These are phyloP conservation scores for Roridomyces roridus DNA, from an alignment of 768 basidiomycete species.

Conservation along the genomic window DNA sequence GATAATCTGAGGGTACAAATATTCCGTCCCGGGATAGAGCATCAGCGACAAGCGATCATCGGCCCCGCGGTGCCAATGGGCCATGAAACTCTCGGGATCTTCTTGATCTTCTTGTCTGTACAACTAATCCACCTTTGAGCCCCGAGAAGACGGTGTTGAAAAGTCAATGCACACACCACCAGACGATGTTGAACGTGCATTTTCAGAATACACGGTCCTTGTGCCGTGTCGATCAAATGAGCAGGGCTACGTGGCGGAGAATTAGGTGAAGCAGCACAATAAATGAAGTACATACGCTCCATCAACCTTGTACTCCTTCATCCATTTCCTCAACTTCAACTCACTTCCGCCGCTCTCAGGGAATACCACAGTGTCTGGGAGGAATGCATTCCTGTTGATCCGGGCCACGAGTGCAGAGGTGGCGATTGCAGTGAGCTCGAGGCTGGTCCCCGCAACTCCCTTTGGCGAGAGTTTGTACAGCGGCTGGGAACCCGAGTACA, in stretches of 20 bases:
- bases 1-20: slow-evolving; percentile 21
- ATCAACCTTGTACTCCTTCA: slow-evolving; percentile 7
- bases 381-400: slow-evolving; percentile 5
- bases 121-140: too few relatives aligned
- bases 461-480: slow-evolving; percentile 11
- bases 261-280: too few relatives aligned
- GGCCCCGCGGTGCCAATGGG: slow-evolving; percentile 10
- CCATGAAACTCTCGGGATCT: slow-evolving; percentile 12
- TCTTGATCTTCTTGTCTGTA: slow-evolving; percentile 17
- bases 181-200: slow-evolving; percentile 10
- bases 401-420: slow-evolving; percentile 1
- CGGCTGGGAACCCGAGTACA: neutral
- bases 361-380: slow-evolving; percentile 9
- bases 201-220: slow-evolving; percentile 14
- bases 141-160: too few relatives aligned
- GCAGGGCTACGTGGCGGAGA: neutral
- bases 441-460: slow-evolving; percentile 3
- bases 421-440: neutral
- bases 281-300: neutral
- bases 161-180: neutral
- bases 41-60: slow-evolving; percentile 1
- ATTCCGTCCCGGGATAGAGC: slow-evolving; percentile 9
- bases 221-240: slow-evolving; percentile 11
- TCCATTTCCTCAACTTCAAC: slow-evolving; percentile 12
- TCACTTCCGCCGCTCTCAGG: slow-evolving; percentile 1